Percentiles rank a stretch among this genome's conserved stretches.
Conservation (phyloP, 2,329 filamentous ascomycete genomes). For the Penicillium sp. region DNA sequence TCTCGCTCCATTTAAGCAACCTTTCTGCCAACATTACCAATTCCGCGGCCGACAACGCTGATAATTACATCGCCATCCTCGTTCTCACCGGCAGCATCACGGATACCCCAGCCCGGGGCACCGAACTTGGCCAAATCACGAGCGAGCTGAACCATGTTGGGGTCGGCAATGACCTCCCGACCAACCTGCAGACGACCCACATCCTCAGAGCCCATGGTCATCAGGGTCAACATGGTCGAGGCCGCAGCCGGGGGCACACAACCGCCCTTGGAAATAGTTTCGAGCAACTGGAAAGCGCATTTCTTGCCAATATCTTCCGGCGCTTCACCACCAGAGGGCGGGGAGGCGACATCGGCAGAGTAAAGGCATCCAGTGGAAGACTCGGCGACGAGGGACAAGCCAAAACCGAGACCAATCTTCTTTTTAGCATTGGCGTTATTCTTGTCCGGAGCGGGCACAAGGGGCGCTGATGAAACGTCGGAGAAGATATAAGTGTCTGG, state of each 20-base stretch:
- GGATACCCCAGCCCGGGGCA: constrained; percentile 84
- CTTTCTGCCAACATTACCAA: constrained; percentile 94
- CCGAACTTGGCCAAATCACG: constrained; percentile 88
- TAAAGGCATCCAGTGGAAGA: constrained; percentile 85
- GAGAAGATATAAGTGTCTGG: constrained; percentile 88
- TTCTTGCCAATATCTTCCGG: constrained; percentile 88
- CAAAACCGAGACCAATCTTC: constrained; percentile 84
- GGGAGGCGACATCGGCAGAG: constrained; percentile 77
- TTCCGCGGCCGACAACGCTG: constrained; percentile 87
- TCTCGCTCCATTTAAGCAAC: constrained; percentile 57
- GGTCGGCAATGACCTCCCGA: constrained; percentile 76
- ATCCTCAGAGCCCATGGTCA: constrained; percentile 98
- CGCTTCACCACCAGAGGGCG: constrained; percentile 75
- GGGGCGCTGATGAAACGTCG: constrained; percentile 62
- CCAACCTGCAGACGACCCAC: constrained; percentile 84
- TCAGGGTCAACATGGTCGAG: constrained; percentile 76
- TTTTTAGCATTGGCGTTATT: constrained; percentile 56
- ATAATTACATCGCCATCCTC: constrained; percentile 72
- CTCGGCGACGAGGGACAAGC: constrained; percentile 86
- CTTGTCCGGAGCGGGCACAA: constrained; percentile 71
- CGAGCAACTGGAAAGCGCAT: constrained; percentile 86
- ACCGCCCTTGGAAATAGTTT: constrained; percentile 78
- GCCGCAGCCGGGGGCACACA: constrained; percentile 74
- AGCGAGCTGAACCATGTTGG: constrained; percentile 77
- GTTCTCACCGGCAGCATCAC: constrained; percentile 70